Base-by-base conservation (phyloP, 2,329 filamentous ascomycete species). In the Ascochyta pisi region DNA sequence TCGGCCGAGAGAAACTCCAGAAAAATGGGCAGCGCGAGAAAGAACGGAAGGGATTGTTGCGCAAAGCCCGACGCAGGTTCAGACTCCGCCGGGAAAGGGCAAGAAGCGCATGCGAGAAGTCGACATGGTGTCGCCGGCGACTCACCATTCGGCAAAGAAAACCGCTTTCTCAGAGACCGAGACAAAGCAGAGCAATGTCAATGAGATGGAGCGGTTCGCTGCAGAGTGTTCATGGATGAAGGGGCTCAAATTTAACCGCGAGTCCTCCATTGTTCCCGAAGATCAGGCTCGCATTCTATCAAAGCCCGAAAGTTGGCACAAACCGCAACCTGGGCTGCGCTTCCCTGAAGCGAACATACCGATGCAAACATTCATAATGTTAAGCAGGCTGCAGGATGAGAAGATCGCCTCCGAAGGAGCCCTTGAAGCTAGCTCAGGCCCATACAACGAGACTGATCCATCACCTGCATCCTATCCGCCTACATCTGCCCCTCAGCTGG, bases 211-310 rank as follows among this genome's bases (percentile, higher is more conserved):
- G 19, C 46, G 19, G 26, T 48, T 60, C 8, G 49, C 54, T 0
- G 40, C 55, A 15, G 55, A 60, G 24, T 67, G 64, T 45, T 39
- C 61, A 19, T 69, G 67, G 67, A 68, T 69, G 65, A 61, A 63
- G 45, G 64, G 59, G 6, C 52, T 68, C 10, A 50, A 59, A 6
- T 58, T 70, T 48, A 63, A 63, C 35, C 64, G 61, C 40, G 61
- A 61, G 22, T 35, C 64, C 13, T 43, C 60, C n/a, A 69, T 53
- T 27, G 71, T 78, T 5, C 77, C 81, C 2, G 73, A 68, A 24
- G 76, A 82, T 15, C 86, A 89, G 62, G 65, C 70, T 39, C 62
- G 73, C 8, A 72, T 88, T 5, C 70, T 89, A 1, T 76, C 80
- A 6, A 67, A 75, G 10, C 57, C 72, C 6, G 74, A 79, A 15